Base-by-base conservation (phyloP, 1,284 basidiomycete species). In the Neotropicomus parvogracilis region DNA sequence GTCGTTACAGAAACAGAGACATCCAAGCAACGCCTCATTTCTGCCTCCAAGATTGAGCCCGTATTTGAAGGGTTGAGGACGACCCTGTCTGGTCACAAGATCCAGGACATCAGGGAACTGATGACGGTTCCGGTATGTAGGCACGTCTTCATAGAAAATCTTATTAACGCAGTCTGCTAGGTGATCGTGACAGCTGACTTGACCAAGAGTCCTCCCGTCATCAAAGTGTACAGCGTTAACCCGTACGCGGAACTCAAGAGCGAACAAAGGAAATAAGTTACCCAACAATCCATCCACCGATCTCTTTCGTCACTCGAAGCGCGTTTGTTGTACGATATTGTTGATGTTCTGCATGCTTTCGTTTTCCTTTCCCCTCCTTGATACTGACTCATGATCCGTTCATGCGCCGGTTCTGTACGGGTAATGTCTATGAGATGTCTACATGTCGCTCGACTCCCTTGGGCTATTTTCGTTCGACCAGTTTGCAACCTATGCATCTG, bases 111-210 rank as follows among this genome's bases (percentile, higher is more conserved):
- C 62, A 83, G 78, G 59, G 92, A 95, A 66, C 70, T 95, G 58
- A 88, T 89, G 84, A 89, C 80, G 39, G 86, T 97, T 35, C 93
- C 92, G 46, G 93, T 94, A 71, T 58, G 85, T 77, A 24, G 11
- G 7, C 19, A 9, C 7, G 7, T 46, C 16, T 28, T 44, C 11
- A 3, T 38, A n/a, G 45, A 32, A 28, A 37, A 21, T n/a, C 50
- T 12, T 28, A 36, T 48, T 56, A n/a, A 54, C 36, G 17, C 24
- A 54, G 44, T 41, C 55, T 27, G 42, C 1, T 54, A 91, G 88
- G 88, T 94, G 59, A 93, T 95, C 63, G 83, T 97, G 56, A 93
- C 91, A 32, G 91, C 91, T 31, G 93, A 97, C 67, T 71, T 95
- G 59, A 91, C 89, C 56, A 95, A 94, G 79, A 92, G 88, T 58